phyloP scores from a whole-genome alignment of 441 rosid species.

The Bocquillonia castaneifolia region DNA sequence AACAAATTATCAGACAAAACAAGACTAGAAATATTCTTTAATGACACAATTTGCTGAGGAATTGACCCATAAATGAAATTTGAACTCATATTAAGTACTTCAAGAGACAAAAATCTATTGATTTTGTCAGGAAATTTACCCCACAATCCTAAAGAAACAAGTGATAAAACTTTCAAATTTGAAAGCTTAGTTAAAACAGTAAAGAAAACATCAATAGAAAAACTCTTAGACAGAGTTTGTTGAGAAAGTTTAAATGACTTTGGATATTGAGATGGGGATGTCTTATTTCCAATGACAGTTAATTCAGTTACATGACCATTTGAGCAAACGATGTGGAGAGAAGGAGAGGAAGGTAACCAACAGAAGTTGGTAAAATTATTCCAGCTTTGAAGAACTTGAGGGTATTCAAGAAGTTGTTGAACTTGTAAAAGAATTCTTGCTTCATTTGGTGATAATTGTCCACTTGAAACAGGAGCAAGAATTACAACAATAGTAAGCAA shows the following conservation, averaged over 20 bases:
- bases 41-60: conserved; percentile 46
- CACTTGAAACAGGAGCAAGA: conserved; percentile 37
- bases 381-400: conserved; percentile 67
- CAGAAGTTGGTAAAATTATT: conserved; percentile 73
- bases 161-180: conserved; percentile 49
- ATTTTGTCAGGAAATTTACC: conserved; percentile 62
- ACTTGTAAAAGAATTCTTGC: conserved; percentile 49
- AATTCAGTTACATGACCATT: conserved; percentile 49
- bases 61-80: conserved; percentile 65
- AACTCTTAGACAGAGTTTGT: conserved; percentile 39
- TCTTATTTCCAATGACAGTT: conserved; percentile 60
- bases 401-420: conserved; percentile 64
- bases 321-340: conserved; percentile 54
- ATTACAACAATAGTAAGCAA: conserved; percentile 19
- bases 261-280: conserved; percentile 26
- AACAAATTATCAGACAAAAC: conserved; percentile 56
- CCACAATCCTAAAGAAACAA: conserved; percentile 71
- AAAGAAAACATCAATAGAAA: conserved; percentile 68
- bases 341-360: conserved; percentile 54
- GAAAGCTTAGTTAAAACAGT: conserved; percentile 65
- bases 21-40: conserved; percentile 48
- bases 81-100: conserved; percentile 59
- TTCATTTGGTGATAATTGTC: conserved; percentile 53
- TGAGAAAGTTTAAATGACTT: conserved; percentile 29
- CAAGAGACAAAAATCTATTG: conserved; percentile 47